Conservation (phyloP, 805 yeast genomes). For the Debaryomyces castellii region DNA sequence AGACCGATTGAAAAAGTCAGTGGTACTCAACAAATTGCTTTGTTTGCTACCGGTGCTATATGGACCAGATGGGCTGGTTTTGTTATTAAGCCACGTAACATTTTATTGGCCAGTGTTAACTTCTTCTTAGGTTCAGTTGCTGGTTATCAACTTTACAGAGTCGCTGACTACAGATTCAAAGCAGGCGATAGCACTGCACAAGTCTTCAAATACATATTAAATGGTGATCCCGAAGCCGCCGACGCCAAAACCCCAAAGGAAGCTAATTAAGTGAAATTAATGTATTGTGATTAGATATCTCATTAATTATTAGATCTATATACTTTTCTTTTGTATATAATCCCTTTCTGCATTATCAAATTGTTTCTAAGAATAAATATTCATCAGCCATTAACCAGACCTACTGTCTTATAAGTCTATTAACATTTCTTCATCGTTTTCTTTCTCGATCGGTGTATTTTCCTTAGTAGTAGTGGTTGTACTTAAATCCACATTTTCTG, state of each 20-base stretch:
- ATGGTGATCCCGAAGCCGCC: conserved; percentile 35
- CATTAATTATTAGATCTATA: neutral
- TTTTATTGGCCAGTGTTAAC: conserved; percentile 86
- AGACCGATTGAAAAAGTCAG: conserved; percentile 92
- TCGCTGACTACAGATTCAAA: conserved; percentile 60
- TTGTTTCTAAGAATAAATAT: conserved; percentile 2
- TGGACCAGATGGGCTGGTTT: conserved; percentile 98
- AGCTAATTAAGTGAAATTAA: neutral
- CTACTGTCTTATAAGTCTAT: conserved; percentile 6
- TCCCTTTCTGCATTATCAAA: conserved; percentile 2
- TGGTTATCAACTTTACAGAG: conserved; percentile 75
- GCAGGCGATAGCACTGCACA: conserved; percentile 64
- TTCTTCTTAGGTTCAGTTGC: conserved; percentile 92
- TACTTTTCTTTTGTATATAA: neutral
- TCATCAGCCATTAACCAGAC: neutral
- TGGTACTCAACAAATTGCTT: conserved; percentile 85
- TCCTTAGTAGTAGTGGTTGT: neutral
- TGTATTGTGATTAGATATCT: neutral
- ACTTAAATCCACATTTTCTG: conserved; percentile 1
- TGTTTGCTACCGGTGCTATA: conserved; percentile 86
- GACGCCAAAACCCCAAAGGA: neutral
- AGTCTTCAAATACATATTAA: conserved; percentile 56
- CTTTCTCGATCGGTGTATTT: neutral
- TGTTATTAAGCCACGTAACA: conserved; percentile 86
- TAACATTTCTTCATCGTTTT: conserved; percentile 10